Percentiles rank a stretch among this genome's conserved stretches.
These are phyloP conservation scores for Entomortierella chlamydospora DNA, from an alignment of 192 early-diverging fungal species.

Conservation along the genomic window DNA sequence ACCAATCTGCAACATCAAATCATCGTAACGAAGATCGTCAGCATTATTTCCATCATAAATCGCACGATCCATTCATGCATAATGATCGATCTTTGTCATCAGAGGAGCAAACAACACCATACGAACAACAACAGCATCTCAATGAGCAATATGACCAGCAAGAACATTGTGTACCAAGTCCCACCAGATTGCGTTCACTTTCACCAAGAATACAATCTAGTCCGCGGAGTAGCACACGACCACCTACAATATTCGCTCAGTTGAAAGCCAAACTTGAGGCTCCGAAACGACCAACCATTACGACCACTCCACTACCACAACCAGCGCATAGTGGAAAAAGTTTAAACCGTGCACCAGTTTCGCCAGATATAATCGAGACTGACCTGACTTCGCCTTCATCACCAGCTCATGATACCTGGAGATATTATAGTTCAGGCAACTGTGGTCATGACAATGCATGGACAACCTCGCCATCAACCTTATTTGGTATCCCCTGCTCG, in stretches of 20 bases:
- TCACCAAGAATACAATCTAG: constrained; percentile 9
- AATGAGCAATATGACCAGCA: constrained; percentile 5
- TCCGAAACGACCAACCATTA: constrained; percentile 25
- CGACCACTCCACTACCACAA: constrained; percentile 9
- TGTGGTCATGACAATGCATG: neutral
- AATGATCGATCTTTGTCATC: neutral
- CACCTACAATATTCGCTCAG: constrained; percentile 35
- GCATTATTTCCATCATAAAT: neutral
- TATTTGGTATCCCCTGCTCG: constrained; percentile 40
- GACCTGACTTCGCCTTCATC: neutral
- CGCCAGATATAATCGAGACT: neutral
- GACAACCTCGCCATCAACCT: neutral
- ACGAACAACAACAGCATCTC: constrained; percentile 8
- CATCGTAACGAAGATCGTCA: neutral
- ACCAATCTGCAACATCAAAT: neutral
- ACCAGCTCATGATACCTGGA: neutral
- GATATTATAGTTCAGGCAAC: neutral
- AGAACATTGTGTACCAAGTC: neutral
- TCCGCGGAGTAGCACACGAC: constrained; percentile 32
- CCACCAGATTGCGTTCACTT: neutral
- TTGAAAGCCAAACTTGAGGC: constrained; percentile 39
- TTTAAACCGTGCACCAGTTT: neutral
- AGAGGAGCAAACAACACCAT: neutral
- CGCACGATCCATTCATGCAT: no score
- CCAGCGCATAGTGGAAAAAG: neutral